These are phyloP conservation scores for Escovopsis sp. DNA, from an alignment of 2,329 filamentous ascomycete species.

Conservation along the genomic window DNA sequence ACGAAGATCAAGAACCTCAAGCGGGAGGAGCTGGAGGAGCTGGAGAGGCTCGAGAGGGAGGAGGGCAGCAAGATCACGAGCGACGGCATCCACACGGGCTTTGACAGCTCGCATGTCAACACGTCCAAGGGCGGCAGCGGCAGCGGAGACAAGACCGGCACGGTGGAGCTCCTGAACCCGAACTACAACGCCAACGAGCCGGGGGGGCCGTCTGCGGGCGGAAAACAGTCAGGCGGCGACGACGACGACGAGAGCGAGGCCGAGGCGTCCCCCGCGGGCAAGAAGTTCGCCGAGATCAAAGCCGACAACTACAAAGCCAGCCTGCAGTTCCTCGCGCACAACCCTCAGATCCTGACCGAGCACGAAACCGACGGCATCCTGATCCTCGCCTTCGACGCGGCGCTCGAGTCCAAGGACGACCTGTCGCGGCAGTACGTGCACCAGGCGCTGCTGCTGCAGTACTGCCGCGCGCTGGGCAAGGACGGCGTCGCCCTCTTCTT, in stretches of 20 bases:
- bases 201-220: constrained; percentile 6
- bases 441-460: constrained; percentile 82
- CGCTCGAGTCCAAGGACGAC: constrained; percentile 62
- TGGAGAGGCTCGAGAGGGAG: constrained; percentile 70
- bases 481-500: constrained; percentile 90
- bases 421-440: constrained; percentile 78
- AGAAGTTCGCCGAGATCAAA: constrained; percentile 66
- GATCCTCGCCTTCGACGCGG: constrained; percentile 79
- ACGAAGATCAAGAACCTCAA: constrained; percentile 67
- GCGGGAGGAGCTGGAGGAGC: constrained; percentile 54
- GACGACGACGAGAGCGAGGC: constrained; percentile 62
- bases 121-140: constrained; percentile 32
- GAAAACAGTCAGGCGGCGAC: constrained; percentile 33
- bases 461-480: constrained; percentile 76
- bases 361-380: constrained; percentile 82
- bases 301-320: constrained; percentile 57
- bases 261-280: constrained; percentile 62
- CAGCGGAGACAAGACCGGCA: constrained; percentile 4
- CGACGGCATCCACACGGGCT: constrained; percentile 74
- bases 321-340: constrained; percentile 59
- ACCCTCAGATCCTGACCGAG: constrained; percentile 68
- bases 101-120: constrained; percentile 70
- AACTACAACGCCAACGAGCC: constrained; percentile 17
- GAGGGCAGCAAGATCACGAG: constrained; percentile 88
- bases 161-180: constrained; percentile 67